These are phyloP conservation scores for Pseudogymnoascus sp. DNA, from an alignment of 2,329 filamentous ascomycete genomes.

Conservation along the genomic window DNA sequence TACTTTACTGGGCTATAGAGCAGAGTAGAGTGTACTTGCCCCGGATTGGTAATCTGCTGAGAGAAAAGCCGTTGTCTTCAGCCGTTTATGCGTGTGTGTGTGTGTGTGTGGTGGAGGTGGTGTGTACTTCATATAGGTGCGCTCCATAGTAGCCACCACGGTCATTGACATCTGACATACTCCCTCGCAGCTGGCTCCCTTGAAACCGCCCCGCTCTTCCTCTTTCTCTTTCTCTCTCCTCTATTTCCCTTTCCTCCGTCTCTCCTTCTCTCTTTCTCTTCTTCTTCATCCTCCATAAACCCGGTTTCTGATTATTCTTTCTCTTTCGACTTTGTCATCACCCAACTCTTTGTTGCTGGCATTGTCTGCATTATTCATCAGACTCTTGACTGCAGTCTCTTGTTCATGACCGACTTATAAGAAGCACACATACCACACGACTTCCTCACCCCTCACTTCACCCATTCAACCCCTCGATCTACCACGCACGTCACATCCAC, in stretches of 20 bases:
- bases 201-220: neutral
- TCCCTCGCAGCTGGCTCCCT: neutral
- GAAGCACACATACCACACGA: neutral
- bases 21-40: neutral
- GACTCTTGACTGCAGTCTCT: neutral
- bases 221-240: neutral
- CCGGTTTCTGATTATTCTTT: neutral
- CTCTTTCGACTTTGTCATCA: neutral
- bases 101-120: neutral
- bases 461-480: neutral
- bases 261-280: neutral
- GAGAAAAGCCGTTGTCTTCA: neutral
- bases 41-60: neutral
- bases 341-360: neutral
- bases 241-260: neutral
- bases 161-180: slow-evolving; percentile 4
- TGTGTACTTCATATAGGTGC: neutral
- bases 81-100: neutral
- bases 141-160: slow-evolving; percentile 5
- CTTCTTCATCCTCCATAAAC: neutral
- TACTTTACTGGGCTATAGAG: neutral
- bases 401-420: slow-evolving; percentile 6
- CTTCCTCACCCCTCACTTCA: neutral
- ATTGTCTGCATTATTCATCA: slow-evolving; percentile 1
- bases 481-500: neutral